Evolutionary conservation across 495 filamentous ascomycete species (phyloP).

Genomic region (Cercophora samala): DNA sequence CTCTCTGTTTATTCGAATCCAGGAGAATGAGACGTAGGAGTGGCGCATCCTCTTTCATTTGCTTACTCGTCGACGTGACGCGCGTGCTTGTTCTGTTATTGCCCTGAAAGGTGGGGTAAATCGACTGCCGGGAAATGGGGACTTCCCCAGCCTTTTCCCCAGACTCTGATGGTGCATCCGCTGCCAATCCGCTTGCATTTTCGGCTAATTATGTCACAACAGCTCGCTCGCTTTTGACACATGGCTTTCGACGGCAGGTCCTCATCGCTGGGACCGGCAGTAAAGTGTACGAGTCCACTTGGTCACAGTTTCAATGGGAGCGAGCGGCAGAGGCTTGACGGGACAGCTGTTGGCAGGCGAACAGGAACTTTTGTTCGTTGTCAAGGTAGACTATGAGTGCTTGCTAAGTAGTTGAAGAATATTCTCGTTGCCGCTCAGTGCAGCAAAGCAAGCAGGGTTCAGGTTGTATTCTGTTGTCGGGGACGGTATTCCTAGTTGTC

Average conservation of each 20-base stretch:
- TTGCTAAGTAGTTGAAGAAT: not conserved
- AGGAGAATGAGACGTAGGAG: not conserved
- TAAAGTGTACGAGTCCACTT: not conserved
- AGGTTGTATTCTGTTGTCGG: not conserved
- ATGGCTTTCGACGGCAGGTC: not conserved
- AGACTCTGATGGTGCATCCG: conserved; percentile 1
- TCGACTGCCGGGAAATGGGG: not conserved
- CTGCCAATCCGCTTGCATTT: not conserved
- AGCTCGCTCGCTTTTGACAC: not conserved
- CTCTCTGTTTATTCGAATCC: not conserved
- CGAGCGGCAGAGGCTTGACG: too few relatives aligned
- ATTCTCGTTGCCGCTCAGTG: not conserved
- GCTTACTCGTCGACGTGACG: not conserved
- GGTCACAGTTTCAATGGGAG: too few relatives aligned
- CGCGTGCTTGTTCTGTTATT: not conserved
- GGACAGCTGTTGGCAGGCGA: too few relatives aligned
- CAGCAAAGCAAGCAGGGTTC: not conserved
- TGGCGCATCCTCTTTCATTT: not conserved
- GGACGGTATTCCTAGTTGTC: not conserved
- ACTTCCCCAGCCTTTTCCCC: not conserved
- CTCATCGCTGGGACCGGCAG: not conserved
- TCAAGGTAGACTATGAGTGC: too few relatives aligned
- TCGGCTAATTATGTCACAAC: not conserved
- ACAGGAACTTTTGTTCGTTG: too few relatives aligned
- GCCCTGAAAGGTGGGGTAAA: conserved; percentile 1